Conservation (phyloP, 257 asterid genomes). For the Coffea eugenioides region DNA sequence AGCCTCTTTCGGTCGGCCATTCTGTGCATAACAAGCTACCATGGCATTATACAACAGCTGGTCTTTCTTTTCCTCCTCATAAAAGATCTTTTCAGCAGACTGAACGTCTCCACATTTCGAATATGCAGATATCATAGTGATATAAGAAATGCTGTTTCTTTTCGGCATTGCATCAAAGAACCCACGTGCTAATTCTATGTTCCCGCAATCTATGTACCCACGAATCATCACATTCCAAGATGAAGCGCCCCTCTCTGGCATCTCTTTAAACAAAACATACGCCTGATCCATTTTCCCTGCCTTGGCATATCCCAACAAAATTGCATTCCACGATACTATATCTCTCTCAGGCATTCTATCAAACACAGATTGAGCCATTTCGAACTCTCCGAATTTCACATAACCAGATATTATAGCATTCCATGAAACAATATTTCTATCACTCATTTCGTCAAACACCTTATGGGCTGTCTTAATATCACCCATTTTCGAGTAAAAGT, state of each 20-base stretch:
- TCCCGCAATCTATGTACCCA: constrained; percentile 60
- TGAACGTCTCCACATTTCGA: constrained; percentile 62
- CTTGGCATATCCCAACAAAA: constrained; percentile 62
- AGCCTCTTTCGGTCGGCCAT: constrained; percentile 69
- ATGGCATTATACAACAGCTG: constrained; percentile 61
- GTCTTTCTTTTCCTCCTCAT: constrained; percentile 40
- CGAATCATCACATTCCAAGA: constrained; percentile 80
- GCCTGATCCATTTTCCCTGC: constrained; percentile 64
- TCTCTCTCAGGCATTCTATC: constrained; percentile 75
- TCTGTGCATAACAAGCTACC: constrained; percentile 78
- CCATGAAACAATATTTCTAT: constrained; percentile 74
- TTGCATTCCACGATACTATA: constrained; percentile 70
- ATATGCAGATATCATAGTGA: constrained; percentile 76
- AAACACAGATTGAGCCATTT: constrained; percentile 56
- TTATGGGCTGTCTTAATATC: constrained; percentile 59
- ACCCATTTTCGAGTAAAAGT: constrained; percentile 68
- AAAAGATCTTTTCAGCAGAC: constrained; percentile 57
- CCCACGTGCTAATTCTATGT: constrained; percentile 56
- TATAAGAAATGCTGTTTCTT: constrained; percentile 56
- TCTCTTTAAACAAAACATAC: constrained; percentile 47
- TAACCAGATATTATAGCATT: constrained; percentile 72
- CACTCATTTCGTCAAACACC: constrained; percentile 61
- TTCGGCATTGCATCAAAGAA: constrained; percentile 67
- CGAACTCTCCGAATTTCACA: constrained; percentile 51
- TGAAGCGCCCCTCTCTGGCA: constrained; percentile 66